Base-by-base conservation (phyloP, 2,329 filamentous ascomycete genomes). In the Aspergillus japonicus region DNA sequence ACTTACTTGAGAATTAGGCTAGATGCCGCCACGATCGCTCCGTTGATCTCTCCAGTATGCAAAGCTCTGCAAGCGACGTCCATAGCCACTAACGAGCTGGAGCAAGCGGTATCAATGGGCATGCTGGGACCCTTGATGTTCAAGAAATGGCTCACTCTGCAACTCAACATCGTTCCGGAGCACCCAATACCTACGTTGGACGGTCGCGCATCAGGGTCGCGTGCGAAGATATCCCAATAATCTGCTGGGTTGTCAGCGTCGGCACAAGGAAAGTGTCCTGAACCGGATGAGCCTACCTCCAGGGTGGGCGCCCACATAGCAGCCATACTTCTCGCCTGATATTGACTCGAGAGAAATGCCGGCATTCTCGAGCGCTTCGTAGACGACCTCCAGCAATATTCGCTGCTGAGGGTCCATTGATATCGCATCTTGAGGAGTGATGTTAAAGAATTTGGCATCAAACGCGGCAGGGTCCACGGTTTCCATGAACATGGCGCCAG, bases 31-130 rank as follows among this genome's bases (percentile, higher is more conserved):
- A 75, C 73, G 2, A 66, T 70, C 1, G 74, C 74, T 2, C 76
- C 47, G 0, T 71, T 71, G 10, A 61, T 56, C 7, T 58, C 47
- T 2, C 74, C 10, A 50, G 57, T 23, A 65, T 2, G 62, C 66
- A 50, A 50, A 12, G 63, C 67, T 39, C 72, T 66, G 6, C 73
- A 69, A 0, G 73, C 75, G 16, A 65, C 51, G 47, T 72, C 66
- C 8, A 72, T 24, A 1, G 62, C 63, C 4, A 69, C 61, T 11
- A 79, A 59, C 51, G 66, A 71, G 1, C 73, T 73, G 1, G 75
- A 77, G 57, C 78, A 80, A 3, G 77, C 78, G 0, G 78, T 79
- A 26, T 79, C 75, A 39, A 79, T 66, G 1, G 74, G 76, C 61
- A 75, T 67, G 21, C 63, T 69, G 0, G 76, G 71, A 1, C 77